Evolutionary conservation across 257 asterid genomes (phyloP), one percentile per base, ranked within the genome.

Genomic region (Parsonsia alboflavescens): DNA sequence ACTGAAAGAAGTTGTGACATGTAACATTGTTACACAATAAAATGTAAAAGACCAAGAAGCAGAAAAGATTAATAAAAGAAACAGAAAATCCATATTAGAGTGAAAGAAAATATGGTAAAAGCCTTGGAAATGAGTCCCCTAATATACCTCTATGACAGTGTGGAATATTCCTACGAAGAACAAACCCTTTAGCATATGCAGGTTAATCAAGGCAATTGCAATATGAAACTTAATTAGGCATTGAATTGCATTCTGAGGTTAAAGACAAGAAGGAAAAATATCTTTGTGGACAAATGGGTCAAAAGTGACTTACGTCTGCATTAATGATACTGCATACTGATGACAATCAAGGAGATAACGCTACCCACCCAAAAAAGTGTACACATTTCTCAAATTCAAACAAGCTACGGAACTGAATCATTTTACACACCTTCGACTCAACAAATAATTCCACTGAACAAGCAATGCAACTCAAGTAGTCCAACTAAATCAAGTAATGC

Each of bases 91-190:
- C 50, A 9, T 22, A 62, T 44, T 71, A 15, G 24, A 42, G 17
- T 4, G 41, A 10, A 22, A 36, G 33, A 50, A 36, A 63, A 48
- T 66, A 36, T n/a, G 41, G 11, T n/a, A 63, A 0, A 11, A 42
- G 41, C 7, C 19, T 59, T 36, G 15, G 53, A 22, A 71, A 16
- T 24, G 10, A 0, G 24, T 22, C 16, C 67, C 17, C 39, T 70
- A 69, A 52, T 41, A 77, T 72, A 92, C 99, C 95, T 94, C 92
- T 82, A 94, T 89, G 77, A 92, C 62, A 13, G 80, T 92, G 98
- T 65, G 97, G 99, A 86, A 94, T 83, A 80, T 93, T 93, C 85
- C 99, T 87, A 82, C 98, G 92, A 58, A 94, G 97, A 36, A 94
- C 97, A 45, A 97, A 97, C 81, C 90, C 87, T 97, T 28, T 28